Conservation (phyloP, 192 early-diverging fungal species). For the Linnemannia schmuckeri region DNA sequence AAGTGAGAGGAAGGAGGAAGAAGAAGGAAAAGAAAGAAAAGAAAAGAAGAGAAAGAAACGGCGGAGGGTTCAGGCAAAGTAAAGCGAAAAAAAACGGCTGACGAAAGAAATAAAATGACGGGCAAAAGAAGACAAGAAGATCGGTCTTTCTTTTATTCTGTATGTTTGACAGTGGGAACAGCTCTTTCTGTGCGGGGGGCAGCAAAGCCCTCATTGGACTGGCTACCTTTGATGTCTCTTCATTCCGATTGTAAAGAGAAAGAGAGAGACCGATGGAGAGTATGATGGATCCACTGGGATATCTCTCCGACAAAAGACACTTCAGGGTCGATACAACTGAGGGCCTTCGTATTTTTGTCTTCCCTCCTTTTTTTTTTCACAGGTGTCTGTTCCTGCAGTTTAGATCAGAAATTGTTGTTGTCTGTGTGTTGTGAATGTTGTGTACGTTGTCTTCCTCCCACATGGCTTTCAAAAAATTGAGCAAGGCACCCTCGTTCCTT, state of each 20-base stretch:
- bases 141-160: neutral
- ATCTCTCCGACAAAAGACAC: neutral
- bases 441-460: neutral
- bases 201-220: neutral
- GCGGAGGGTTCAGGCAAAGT: neutral
- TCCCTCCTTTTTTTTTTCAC: neutral
- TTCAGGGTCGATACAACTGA: neutral
- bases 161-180: too few species aligned
- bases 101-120: neutral
- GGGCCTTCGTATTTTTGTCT: too few species aligned
- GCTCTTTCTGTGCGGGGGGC: too few species aligned
- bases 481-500: neutral
- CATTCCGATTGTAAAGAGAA: neutral
- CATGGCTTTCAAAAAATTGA: slow-evolving; percentile 1
- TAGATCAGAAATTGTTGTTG: neutral
- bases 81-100: neutral
- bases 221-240: neutral
- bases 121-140: slow-evolving; percentile 8
- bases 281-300: neutral
- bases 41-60: neutral
- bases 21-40: slow-evolving; percentile 7
- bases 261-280: neutral
- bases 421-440: neutral
- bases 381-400: neutral
- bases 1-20: neutral